Evolutionary conservation across 169 alveolate species (phyloP), one percentile per base, ranked within the genome.

Genomic region (Eimeria praecox): DNA sequence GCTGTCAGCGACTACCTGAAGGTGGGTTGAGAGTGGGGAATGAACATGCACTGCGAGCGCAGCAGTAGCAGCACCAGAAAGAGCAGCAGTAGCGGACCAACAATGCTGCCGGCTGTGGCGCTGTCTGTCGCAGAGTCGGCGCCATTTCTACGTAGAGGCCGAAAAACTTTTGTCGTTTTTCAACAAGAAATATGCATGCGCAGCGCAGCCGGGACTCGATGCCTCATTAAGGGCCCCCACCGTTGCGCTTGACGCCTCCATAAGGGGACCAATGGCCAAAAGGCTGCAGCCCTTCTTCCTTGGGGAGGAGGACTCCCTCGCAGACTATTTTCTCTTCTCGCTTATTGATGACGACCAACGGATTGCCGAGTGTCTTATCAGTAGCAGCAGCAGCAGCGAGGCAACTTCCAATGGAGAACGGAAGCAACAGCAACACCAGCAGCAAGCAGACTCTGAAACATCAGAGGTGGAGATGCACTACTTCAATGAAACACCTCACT

Each of bases 301-400:
- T 54, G 91, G 91, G 52, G 91, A 83, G 75, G 91, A 83, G 20
- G 91, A 83, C 46, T 83, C 91, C 91, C 73, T 83, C 30, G 91
- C 91, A n/a, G 91, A 83, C 52, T 83, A 83, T 46, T 83, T 83
- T 18, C 71, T 83, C 46, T 83, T 83, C 49, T 83, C 91, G 52
- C 91, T 83, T 22, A 54, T 83, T 20, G 91, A 83, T 46, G 91
- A 83, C 52, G 91, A 83, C 49, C 91, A 83, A 22, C 49, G 91
- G 46, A 83, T 83, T 52, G 91, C 91, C 52, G 91, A 83, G 75
- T 83, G 91, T 33, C 91, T 83, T 56, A 78, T 75, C 52, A 78
- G 88, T 49, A 78, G 90, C 90, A 52, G 90, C 90, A 46, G 90
- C 90, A 52, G 90, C 91, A 54, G 73, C 42, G 91, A 83, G 64